These are phyloP conservation scores for Vaccinium vitisidaea DNA, from an alignment of 148 eudicot genomes.

Conservation along the genomic window DNA sequence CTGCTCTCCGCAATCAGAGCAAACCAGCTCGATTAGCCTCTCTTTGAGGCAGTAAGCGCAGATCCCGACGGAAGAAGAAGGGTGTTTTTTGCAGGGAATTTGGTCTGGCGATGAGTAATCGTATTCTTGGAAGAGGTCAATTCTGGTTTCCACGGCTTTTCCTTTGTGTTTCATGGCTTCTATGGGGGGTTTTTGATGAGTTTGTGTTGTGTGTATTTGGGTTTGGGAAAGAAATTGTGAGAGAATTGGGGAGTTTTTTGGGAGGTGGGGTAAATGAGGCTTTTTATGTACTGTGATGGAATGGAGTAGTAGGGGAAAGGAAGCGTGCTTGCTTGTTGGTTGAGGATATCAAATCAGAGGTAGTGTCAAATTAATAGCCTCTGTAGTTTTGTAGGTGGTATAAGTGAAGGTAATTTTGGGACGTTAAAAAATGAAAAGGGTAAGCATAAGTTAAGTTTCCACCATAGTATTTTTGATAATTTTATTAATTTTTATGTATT, in stretches of 20 bases:
- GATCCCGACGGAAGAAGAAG: slow-evolving; percentile 54
- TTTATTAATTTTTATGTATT: no score
- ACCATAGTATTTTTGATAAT: no score
- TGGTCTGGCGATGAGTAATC: slow-evolving; percentile 40
- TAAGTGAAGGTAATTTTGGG: not conserved
- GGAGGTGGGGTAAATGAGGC: no score
- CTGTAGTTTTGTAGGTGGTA: slow-evolving; percentile 5
- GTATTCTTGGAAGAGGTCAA: slow-evolving; percentile 19
- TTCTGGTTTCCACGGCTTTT: slow-evolving; percentile 46
- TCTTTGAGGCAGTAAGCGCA: slow-evolving; percentile 82
- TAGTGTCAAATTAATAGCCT: not conserved
- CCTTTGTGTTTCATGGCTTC: slow-evolving; percentile 73
- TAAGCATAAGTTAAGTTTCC: no score
- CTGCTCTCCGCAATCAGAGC: slow-evolving; percentile 81
- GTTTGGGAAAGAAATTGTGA: not conserved
- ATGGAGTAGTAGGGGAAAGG: not conserved
- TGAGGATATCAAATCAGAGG: not conserved
- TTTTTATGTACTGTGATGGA: not conserved
- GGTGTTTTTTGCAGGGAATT: slow-evolving; percentile 67
- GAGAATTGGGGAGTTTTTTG: not conserved
- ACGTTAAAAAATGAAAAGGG: no score
- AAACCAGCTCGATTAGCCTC: slow-evolving; percentile 56
- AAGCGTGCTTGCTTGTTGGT: not conserved
- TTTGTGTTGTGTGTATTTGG: not conserved
- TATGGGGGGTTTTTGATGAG: not conserved